Evolutionary conservation across 176 grass and related monocot genomes (phyloP).

Genomic region (Aegilops tauschii): DNA sequence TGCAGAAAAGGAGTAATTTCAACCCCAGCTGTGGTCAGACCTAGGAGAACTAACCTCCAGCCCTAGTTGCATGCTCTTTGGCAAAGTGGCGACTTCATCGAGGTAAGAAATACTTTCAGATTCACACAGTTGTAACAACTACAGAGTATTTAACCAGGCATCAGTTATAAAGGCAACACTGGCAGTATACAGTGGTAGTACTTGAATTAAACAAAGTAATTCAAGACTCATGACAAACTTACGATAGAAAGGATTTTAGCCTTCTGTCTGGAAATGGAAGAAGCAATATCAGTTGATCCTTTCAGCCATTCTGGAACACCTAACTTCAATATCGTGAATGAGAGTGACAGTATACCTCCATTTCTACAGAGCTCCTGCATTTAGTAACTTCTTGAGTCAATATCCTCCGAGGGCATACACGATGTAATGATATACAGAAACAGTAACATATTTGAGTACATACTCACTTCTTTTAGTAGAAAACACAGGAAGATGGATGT

Average conservation of each 20-base stretch:
- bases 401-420: conserved; percentile 1
- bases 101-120: conserved; percentile 95
- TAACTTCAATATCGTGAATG: conserved; percentile 68
- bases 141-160: conserved; percentile 24
- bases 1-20: conserved; percentile 25
- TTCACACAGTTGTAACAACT: conserved; percentile 98
- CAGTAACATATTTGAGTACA: neutral
- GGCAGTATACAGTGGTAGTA: neutral
- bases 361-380: conserved; percentile 88
- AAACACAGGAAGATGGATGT: neutral
- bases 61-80: conserved; percentile 72
- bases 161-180: conserved; percentile 14
- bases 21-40: neutral
- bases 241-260: conserved; percentile 93
- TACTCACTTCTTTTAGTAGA: neutral
- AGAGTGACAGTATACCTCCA: conserved; percentile 87
- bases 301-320: conserved; percentile 64
- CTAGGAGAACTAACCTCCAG: conserved; percentile 60
- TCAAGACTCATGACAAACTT: conserved; percentile 35
- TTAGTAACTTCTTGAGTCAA: conserved; percentile 16
- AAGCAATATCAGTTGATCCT: conserved; percentile 58
- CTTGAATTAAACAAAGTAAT: neutral
- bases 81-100: conserved; percentile 84
- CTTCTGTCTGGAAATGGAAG: conserved; percentile 82
- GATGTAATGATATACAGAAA: conserved; percentile 10